These are phyloP conservation scores for Cryptococcus hybrid DNA, from an alignment of 1,284 basidiomycete species.

Conservation along the genomic window DNA sequence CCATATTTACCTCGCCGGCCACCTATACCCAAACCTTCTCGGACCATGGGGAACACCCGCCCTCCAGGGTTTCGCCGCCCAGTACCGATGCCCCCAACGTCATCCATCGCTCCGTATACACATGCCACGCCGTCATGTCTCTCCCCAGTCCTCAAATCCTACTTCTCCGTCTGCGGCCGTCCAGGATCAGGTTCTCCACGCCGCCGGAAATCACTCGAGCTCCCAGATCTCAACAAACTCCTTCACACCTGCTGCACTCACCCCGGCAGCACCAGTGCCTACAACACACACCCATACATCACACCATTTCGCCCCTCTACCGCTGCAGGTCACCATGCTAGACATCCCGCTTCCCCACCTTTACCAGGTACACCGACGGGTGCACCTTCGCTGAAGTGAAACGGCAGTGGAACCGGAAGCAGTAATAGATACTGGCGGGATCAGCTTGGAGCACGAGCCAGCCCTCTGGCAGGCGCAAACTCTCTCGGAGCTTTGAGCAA, in stretches of 20 bases:
- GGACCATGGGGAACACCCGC: constrained; percentile 45
- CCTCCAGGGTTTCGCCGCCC: constrained; percentile 8
- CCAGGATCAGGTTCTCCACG: constrained; percentile 32
- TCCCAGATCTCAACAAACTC: constrained; percentile 50
- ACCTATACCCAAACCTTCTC: neutral
- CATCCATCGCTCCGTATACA: constrained; percentile 42
- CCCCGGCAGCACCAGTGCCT: constrained; percentile 34
- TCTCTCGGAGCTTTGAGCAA: constrained; percentile 31
- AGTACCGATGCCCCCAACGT: constrained; percentile 6
- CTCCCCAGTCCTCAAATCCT: constrained; percentile 38
- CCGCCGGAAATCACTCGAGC: constrained; percentile 47
- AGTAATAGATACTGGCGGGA: constrained; percentile 26
- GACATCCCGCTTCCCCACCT: neutral
- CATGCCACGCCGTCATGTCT: constrained; percentile 39
- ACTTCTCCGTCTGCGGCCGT: constrained; percentile 40
- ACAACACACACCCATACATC: constrained; percentile 42
- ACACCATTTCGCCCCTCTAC: constrained; percentile 28
- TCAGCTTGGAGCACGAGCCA: constrained; percentile 24
- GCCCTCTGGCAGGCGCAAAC: constrained; percentile 24
- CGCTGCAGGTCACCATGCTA: constrained; percentile 4
- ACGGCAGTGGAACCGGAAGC: neutral
- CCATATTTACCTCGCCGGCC: too few relatives aligned
- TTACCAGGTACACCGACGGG: neutral
- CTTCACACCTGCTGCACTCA: constrained; percentile 36
- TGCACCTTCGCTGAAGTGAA: neutral